A percentile compares a stretch with the other conserved stretches of the same genome.
phyloP scores from a whole-genome alignment of 2,329 filamentous ascomycete genomes.

The Sordariomycetes sp. region DNA sequence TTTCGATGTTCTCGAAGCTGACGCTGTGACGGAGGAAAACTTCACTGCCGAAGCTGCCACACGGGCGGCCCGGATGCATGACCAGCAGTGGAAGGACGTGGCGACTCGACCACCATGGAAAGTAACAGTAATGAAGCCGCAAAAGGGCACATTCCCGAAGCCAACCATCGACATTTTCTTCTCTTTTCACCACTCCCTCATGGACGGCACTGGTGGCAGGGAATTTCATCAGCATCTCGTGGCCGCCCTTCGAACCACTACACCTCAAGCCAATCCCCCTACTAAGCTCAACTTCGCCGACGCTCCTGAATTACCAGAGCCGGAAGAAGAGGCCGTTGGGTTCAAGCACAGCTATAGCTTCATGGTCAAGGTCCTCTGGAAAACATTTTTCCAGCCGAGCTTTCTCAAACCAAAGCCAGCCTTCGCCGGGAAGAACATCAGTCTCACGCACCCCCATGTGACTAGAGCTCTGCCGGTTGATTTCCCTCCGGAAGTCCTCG shows the following conservation, averaged over 20 bases:
- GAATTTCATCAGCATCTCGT: conserved; percentile 40
- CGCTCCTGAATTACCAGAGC: conserved; percentile 20
- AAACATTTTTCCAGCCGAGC: conserved; percentile 22
- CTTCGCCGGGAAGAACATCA: conserved; percentile 29
- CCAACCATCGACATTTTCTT: conserved; percentile 32
- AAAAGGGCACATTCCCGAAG: conserved; percentile 3
- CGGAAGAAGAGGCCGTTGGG: conserved; percentile 30
- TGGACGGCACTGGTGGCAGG: conserved; percentile 39
- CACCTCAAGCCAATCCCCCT: neutral
- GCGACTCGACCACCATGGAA: conserved; percentile 36
- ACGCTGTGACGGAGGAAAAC: conserved; percentile 10
- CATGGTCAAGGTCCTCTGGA: conserved; percentile 30
- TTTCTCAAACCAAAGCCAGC: conserved; percentile 20
- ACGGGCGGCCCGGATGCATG: conserved; percentile 28
- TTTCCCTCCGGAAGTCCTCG: conserved; percentile 17
- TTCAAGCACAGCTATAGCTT: conserved; percentile 30
- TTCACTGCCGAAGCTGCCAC: conserved; percentile 20
- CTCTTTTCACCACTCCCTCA: conserved; percentile 41
- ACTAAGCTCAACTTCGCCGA: conserved; percentile 20
- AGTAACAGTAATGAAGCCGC: conserved; percentile 23
- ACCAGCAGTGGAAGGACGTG: conserved; percentile 29
- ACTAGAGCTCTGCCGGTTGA: conserved; percentile 27
- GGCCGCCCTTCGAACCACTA: conserved; percentile 24
- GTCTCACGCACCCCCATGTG: conserved; percentile 22
- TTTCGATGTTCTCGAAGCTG: conserved; percentile 22